Base-by-base conservation (phyloP, 2,329 filamentous ascomycete species). In the Lecanicillium sp. region DNA sequence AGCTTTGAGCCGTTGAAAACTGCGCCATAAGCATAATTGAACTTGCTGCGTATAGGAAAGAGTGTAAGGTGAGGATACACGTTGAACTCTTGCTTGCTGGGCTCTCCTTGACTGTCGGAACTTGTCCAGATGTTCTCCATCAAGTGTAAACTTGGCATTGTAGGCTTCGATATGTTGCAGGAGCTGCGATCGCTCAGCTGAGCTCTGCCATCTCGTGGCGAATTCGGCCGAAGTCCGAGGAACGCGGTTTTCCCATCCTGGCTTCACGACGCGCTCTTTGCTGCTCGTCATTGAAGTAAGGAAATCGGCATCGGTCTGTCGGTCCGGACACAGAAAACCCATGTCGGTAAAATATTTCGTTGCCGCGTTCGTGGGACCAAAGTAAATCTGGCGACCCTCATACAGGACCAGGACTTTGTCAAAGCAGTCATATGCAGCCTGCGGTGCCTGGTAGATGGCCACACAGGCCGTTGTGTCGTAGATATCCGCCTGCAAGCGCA, bases 231-330 rank as follows among this genome's bases (percentile, higher is more conserved):
- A 53, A 5, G 61, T 63, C 17, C 59, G 55, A 2, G 62, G 62
- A 4, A 62, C 61, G 11, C 48, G 53, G 37, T 55, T 52, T 44
- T 64, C 57, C 19, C 54, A 61, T 0, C 62, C 62, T 3, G 55
- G 54, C 32, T 51, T 57, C n/a, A 62, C 51, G 35, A 57, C 50
- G 29, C 62, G 60, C 45, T 65, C 62, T 10, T 50, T 50, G 7
- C 58, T 57, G 27, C 58, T 63, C 3, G 72, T 74, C 15, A 76
- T 67, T 3, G 71, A 70, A 3, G 86, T 88, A 42, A 90, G 65
- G 66, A 89, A 89, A 60, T 89, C 86, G 1, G 84, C 80, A 1
- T 84, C 87, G 0, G 85, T 89, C 56, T 83, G 69, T 33, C 68
- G 61, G 3, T 68, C 66, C 1, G 68, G 68, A 23, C 67, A 84